Conservation (phyloP, 2,329 filamentous ascomycete genomes). For the Xylogone sp. region DNA sequence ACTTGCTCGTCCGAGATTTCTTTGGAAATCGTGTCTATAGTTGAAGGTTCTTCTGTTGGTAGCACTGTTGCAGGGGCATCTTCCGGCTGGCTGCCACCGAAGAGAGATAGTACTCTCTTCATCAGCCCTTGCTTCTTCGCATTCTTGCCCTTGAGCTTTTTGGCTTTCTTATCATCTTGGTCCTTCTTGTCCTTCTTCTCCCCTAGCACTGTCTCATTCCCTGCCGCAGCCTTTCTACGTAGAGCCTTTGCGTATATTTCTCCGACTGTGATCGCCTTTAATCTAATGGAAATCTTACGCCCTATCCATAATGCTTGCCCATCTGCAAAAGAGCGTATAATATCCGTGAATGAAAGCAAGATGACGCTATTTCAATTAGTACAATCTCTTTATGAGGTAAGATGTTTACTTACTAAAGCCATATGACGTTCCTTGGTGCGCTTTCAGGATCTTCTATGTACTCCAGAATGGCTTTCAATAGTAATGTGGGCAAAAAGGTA, state of each 20-base stretch:
- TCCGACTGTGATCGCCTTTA: conserved; percentile 92
- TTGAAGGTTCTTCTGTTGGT: not conserved
- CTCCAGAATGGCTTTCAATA: conserved; percentile 87
- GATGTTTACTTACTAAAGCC: conserved; percentile 60
- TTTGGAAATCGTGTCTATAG: conserved; percentile 11
- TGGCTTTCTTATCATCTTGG: conserved; percentile 36
- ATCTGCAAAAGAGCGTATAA: conserved; percentile 76
- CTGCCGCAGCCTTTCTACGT: conserved; percentile 80
- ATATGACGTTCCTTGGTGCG: conserved; percentile 81
- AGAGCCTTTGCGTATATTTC: conserved; percentile 97
- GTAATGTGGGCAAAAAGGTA: conserved; percentile 85
- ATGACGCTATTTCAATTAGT: conserved; percentile 52
- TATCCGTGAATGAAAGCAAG: conserved; percentile 77
- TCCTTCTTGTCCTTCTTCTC: conserved; percentile 41
- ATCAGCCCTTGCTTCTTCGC: conserved; percentile 35
- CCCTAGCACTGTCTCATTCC: conserved; percentile 70
- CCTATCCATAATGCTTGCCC: conserved; percentile 90
- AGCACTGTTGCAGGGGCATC: conserved; percentile 10
- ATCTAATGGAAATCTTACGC: conserved; percentile 86
- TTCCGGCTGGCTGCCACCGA: conserved; percentile 18
- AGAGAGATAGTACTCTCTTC: conserved; percentile 54
- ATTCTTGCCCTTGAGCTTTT: conserved; percentile 20
- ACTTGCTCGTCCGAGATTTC: conserved; percentile 65
- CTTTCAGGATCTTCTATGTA: conserved; percentile 81
- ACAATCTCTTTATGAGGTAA: not conserved